phyloP scores from a whole-genome alignment of 139 green algal species.

The Deuterostichococcus epilithicus region DNA sequence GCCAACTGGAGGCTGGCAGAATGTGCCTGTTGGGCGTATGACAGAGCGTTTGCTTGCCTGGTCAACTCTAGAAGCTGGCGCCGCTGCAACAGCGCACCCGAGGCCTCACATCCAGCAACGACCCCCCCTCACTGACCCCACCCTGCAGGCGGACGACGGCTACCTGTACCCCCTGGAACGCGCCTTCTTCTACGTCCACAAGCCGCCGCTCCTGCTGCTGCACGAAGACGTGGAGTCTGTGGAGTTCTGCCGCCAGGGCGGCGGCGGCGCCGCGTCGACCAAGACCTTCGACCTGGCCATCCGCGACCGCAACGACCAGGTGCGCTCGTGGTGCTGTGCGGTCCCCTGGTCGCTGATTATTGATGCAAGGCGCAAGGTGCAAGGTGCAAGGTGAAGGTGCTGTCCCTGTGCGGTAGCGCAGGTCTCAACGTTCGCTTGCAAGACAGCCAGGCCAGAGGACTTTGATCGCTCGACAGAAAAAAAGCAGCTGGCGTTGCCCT shows the following conservation, averaged over 20 bases:
- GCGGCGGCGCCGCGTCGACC: slow-evolving; percentile 44
- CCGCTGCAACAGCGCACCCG: no score
- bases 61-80: background rate
- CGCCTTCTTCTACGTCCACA: slow-evolving; percentile 97
- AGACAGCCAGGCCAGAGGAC: no score
- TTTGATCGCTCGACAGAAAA: background rate
- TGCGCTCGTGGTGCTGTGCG: no score
- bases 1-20: no score
- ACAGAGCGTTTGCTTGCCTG: slow-evolving; percentile 17
- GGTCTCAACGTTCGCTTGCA: no score
- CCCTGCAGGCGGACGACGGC: slow-evolving; percentile 64
- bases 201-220: slow-evolving; percentile 88
- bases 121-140: background rate
- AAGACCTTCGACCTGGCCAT: slow-evolving; percentile 94
- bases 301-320: slow-evolving; percentile 45
- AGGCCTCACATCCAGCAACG: no score
- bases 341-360: no score
- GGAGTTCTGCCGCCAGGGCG: slow-evolving; percentile 87
- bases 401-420: no score
- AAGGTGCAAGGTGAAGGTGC: no score
- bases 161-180: slow-evolving; percentile 94
- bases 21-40: no score
- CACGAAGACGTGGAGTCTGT: slow-evolving; percentile 85
- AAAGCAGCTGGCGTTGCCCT: no score
- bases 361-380: no score